Conservation (phyloP, 2,329 filamentous ascomycete species). For the Pyricularia sp. region DNA sequence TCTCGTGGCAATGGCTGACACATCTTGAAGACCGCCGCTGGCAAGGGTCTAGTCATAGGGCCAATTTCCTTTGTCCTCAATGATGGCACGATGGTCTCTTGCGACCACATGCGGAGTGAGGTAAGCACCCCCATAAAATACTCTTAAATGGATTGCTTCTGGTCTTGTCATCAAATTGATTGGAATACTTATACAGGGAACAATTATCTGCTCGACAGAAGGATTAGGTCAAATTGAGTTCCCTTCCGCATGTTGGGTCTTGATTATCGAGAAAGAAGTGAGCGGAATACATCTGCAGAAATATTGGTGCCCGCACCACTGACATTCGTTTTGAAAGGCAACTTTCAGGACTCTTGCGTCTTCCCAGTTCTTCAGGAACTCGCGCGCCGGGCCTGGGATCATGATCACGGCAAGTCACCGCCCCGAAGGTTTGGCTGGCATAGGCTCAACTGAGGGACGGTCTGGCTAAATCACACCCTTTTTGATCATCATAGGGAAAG, state of each 20-base stretch:
- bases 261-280: slow-evolving; percentile 72
- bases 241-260: slow-evolving; percentile 43
- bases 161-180: background rate
- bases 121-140: background rate
- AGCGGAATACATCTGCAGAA: slow-evolving; percentile 2
- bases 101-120: slow-evolving; percentile 7
- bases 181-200: slow-evolving; percentile 31
- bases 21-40: slow-evolving; percentile 50
- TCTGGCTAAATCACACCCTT: background rate
- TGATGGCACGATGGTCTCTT: slow-evolving; percentile 16
- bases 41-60: slow-evolving; percentile 59
- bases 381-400: slow-evolving; percentile 41
- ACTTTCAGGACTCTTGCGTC: slow-evolving; percentile 56
- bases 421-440: background rate
- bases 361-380: slow-evolving; percentile 39
- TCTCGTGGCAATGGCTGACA: slow-evolving; percentile 3
- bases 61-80: slow-evolving; percentile 28
- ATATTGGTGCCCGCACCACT: no score
- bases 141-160: background rate
- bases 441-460: background rate
- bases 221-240: slow-evolving; percentile 38
- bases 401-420: slow-evolving; percentile 47
- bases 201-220: slow-evolving; percentile 42
- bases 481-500: slow-evolving; percentile 44
- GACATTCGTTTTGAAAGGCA: slow-evolving; percentile 34